Evolutionary conservation across 805 yeast species (phyloP).

Genomic region (Scheffersomyces spartinae): DNA sequence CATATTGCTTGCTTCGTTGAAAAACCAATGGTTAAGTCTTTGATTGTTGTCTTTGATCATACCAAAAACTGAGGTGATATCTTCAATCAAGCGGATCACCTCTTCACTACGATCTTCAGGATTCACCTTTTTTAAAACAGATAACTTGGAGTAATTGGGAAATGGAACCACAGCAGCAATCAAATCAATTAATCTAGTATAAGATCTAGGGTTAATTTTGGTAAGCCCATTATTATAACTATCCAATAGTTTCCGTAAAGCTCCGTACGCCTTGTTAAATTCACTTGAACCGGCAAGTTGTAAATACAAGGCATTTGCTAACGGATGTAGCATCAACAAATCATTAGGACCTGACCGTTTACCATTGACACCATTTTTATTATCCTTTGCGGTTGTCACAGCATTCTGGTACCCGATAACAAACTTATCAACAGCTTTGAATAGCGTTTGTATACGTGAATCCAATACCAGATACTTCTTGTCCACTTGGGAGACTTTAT

Average conservation of each 20-base stretch:
- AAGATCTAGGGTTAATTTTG: slow-evolving; percentile 14
- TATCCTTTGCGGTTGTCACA: slow-evolving; percentile 10
- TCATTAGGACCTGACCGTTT: slow-evolving; percentile 9
- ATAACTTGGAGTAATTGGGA: slow-evolving; percentile 29
- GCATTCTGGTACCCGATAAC: slow-evolving; percentile 26
- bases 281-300: slow-evolving; percentile 39
- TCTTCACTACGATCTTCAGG: slow-evolving; percentile 20
- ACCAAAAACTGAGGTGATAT: slow-evolving; percentile 27
- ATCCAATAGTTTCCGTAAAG: slow-evolving; percentile 23
- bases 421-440: slow-evolving; percentile 29
- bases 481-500: slow-evolving; percentile 8
- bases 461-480: slow-evolving; percentile 10
- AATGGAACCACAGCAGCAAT: slow-evolving; percentile 42
- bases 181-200: slow-evolving; percentile 30
- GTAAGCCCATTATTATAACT: slow-evolving; percentile 9
- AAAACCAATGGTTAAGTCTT: slow-evolving; percentile 33
- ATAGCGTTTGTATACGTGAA: slow-evolving; percentile 9
- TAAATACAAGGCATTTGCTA: slow-evolving; percentile 44
- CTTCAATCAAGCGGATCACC: slow-evolving; percentile 18
- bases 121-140: slow-evolving; percentile 21
- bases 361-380: slow-evolving; percentile 6
- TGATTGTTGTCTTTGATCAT: slow-evolving; percentile 18
- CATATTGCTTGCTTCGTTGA: slow-evolving; percentile 35
- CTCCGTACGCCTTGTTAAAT: slow-evolving; percentile 32
- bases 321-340: slow-evolving; percentile 43